A percentile compares a stretch with the other conserved stretches of the same genome.
Evolutionary conservation across 257 asterid species (phyloP).

Genomic region (Fraxinus excelsior): DNA sequence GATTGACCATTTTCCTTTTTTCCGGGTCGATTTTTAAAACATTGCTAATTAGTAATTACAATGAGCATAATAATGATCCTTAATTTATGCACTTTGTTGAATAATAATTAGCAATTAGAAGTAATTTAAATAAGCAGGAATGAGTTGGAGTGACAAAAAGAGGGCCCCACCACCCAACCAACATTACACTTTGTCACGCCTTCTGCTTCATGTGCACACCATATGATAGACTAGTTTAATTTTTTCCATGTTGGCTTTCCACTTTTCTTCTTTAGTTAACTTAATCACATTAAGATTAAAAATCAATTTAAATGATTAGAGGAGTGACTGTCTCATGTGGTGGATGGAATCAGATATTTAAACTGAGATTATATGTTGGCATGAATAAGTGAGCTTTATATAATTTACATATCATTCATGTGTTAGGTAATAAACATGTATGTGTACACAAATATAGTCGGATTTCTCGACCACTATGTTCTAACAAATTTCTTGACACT

Average conservation of each 20-base stretch:
- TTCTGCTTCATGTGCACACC: background rate
- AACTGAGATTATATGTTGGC: background rate
- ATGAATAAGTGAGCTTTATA: background rate
- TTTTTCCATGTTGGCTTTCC: background rate
- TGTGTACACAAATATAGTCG: no score
- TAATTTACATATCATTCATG: background rate
- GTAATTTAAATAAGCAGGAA: background rate
- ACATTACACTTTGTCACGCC: no score
- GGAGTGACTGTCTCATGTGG: background rate
- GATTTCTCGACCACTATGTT: no score
- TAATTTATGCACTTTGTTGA: background rate
- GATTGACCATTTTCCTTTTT: no score
- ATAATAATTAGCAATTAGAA: background rate
- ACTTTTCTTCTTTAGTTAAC: background rate
- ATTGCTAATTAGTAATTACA: no score
- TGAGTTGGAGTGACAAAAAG: background rate
- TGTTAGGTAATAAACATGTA: background rate
- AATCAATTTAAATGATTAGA: background rate
- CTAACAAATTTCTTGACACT: no score
- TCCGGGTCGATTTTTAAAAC: no score
- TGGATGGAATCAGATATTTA: background rate
- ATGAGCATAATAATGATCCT: background rate
- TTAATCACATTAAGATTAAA: background rate
- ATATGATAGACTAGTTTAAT: background rate
- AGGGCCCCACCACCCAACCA: background rate